These are phyloP conservation scores for Seminavis robusta DNA, from an alignment of 108 stramenopile genomes.

Conservation along the genomic window DNA sequence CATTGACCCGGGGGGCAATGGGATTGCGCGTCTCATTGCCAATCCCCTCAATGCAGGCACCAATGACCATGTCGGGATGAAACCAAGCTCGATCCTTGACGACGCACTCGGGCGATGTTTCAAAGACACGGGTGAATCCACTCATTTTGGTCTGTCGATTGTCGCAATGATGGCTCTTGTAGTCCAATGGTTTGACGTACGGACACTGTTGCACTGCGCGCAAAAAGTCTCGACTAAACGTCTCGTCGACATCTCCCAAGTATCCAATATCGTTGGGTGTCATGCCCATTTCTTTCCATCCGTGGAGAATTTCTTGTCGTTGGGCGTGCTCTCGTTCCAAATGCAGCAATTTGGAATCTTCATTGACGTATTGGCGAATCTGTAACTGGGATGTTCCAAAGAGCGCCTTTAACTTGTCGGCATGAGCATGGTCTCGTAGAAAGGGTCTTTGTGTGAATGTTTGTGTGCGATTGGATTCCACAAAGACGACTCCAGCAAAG, in stretches of 20 bases:
- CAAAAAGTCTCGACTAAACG: constrained; percentile 52
- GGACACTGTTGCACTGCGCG: constrained; percentile 50
- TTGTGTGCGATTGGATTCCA: constrained; percentile 54
- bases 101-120: neutral
- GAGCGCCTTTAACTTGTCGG: too few relatives aligned
- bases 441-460: too few relatives aligned
- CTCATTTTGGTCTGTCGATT: neutral
- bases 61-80: constrained; percentile 55
- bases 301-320: constrained; percentile 33
- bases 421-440: too few relatives aligned
- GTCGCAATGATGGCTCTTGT: neutral
- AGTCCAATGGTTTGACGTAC: constrained; percentile 12
- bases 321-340: constrained; percentile 33
- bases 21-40: neutral
- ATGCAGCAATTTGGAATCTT: neutral
- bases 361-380: constrained; percentile 3
- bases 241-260: constrained; percentile 53
- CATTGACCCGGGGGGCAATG: neutral
- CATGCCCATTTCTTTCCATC: constrained; percentile 63
- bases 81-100: neutral
- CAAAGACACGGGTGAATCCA: neutral
- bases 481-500: constrained; percentile 39
- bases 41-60: constrained; percentile 34
- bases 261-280: constrained; percentile 41
- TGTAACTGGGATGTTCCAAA: constrained; percentile 4